A percentile compares a stretch with the other conserved stretches of the same genome.
Conservation (phyloP, 2,329 filamentous ascomycete species). For the Tolypocladium paradoxum region DNA sequence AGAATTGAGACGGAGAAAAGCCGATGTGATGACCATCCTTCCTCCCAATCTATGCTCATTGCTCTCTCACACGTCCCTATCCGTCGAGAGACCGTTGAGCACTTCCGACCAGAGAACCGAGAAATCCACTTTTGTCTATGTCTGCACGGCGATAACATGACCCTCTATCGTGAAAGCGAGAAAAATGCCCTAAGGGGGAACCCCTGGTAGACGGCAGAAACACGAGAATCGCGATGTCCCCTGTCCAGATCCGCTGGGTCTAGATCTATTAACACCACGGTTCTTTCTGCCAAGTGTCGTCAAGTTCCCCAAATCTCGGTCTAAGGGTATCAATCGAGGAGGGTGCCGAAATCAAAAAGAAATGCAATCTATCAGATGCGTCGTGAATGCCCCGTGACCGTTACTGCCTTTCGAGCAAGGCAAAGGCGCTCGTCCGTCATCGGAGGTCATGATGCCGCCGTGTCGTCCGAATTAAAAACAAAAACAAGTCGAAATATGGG, state of each 20-base stretch:
- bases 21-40: constrained; percentile 21
- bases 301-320: constrained; percentile 29
- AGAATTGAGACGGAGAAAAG: constrained; percentile 22
- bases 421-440: constrained; percentile 22
- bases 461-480: constrained; percentile 19
- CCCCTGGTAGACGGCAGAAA: constrained; percentile 27
- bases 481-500: constrained; percentile 7
- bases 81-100: constrained; percentile 22
- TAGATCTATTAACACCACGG: constrained; percentile 25
- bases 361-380: constrained; percentile 34
- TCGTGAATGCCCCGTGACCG: constrained; percentile 29
- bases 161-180: constrained; percentile 31
- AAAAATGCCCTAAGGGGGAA: constrained; percentile 27
- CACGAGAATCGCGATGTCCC: constrained; percentile 24
- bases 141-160: constrained; percentile 34
- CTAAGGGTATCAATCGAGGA: constrained; percentile 35
- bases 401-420: constrained; percentile 22
- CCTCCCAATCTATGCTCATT: constrained; percentile 21
- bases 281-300: constrained; percentile 26
- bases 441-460: constrained; percentile 31
- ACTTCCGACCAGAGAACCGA: constrained; percentile 42
- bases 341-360: constrained; percentile 31
- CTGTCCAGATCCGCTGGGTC: constrained; percentile 21
- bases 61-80: constrained; percentile 21
- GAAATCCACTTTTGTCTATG: constrained; percentile 60